Evolutionary conservation across 371 early-diverging fungal species (phyloP), one percentile per base, ranked within the genome.

Genomic region (Mortierella sp.): DNA sequence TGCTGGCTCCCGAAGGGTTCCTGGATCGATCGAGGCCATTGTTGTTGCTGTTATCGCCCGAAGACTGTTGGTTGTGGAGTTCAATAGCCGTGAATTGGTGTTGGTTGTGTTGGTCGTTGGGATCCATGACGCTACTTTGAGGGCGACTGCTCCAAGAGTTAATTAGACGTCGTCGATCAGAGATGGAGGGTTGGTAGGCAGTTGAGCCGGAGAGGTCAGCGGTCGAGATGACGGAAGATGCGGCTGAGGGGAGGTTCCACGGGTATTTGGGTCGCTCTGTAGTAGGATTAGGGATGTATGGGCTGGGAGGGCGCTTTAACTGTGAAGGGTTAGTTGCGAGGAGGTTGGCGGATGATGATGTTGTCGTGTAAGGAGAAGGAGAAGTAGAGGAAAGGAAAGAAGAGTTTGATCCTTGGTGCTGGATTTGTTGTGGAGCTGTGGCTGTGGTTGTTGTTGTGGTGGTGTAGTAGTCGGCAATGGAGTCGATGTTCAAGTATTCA

Each of bases 111-210:
- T 60, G n/a, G 47, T 63, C 63, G 58, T 44, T 57, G 14, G 75
- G 44, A 63, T 75, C 58, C 63, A 63, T 63, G 16, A 28, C 28
- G 75, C 48, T 75, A 24, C 63, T 75, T 47, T 75, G 75, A 24
- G 63, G 75, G 3, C 74, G 74, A 63, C 34, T 34, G 45, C 47
- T 63, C n/a, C 31, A 42, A 28, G 63, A 75, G 24, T 58, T 28
- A 47, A 75, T 58, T 21, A 58, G 63, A 28, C 31, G 38, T 13
- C 48, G 60, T 47, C 28, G 24, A n/a, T 75, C 75, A 38, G 75
- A 75, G 48, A 75, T 45, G 0, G 75, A 75, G 65, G 38, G 13
- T 8, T 74, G 38, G n/a, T 57, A 57, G 1, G 45, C 74, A 7
- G 31, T 52, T 10, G 34, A 21, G 19, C 50, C 26, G 31, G 52